Evolutionary conservation across 1,139 yeast genomes (phyloP), one percentile per base, ranked within the genome.

Genomic region (Diutina ranongensis): DNA sequence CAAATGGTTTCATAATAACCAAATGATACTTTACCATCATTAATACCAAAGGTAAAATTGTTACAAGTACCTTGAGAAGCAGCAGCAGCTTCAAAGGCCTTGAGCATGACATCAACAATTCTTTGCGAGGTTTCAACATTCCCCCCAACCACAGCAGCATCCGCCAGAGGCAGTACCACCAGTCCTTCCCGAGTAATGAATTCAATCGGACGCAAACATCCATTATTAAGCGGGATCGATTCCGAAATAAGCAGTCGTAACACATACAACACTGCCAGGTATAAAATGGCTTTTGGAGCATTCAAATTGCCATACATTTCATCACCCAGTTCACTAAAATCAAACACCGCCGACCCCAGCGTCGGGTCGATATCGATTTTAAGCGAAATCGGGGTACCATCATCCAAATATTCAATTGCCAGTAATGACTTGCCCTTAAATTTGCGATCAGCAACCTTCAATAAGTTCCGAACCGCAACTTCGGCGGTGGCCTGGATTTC

Each of bases 101-200:
- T 78, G 55, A 86, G 67, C 49, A 85, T 73, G 3, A 82, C 88
- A 60, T 85, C 95, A 1, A 87, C 83, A 40, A 86, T 78, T 50
- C 94, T 70, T 61, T 86, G 95, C 1, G 92, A 79, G 0, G 95
- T 85, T 60, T 83, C 83, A n/a, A 84, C 94, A 58, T 85, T 86
- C 7, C 94, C 94, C 27, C 94, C 95, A 9, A 84, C 94, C 3
- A 83, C 88, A 1, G 95, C 95, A 16, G 92, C 92, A 44, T 82
- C 86, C 36, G 69, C 71, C 1, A 81, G 71, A 2, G 95, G 95
- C 44, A 80, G 70, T 22, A 86, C 71, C 5, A 86, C 70, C 1
- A 86, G 76, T 0, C 83, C 83, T 45, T 75, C 75, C 35, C 94
- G 83, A 25, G 87, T 81, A 9, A 44, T 40, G 8, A 52, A 51